Conservation (phyloP, 164 flowering plant species). For the Macadamia integrifolia region DNA sequence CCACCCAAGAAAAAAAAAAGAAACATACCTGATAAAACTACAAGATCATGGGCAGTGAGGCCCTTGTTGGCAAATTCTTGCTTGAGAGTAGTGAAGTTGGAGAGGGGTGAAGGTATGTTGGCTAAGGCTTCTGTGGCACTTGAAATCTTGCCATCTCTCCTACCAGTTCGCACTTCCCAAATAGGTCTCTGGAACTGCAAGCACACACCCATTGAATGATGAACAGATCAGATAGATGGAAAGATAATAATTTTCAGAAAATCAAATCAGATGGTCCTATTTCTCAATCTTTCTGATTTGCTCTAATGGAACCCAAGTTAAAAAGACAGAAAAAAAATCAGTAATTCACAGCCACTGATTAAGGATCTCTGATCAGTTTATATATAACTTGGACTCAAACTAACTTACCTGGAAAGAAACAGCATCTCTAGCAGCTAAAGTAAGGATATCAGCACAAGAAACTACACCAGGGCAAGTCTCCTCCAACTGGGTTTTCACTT, state of each 20-base stretch:
- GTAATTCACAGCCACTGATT: too few relatives aligned
- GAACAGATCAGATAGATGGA: too few relatives aligned
- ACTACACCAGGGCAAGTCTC: conserved; percentile 36
- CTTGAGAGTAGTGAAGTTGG: conserved; percentile 37
- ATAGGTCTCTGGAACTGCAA: conserved; percentile 33
- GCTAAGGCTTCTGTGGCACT: conserved; percentile 26
- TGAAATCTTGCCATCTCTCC: conserved; percentile 58
- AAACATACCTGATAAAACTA: conserved; percentile 39
- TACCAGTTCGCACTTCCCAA: conserved; percentile 55
- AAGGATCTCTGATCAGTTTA: too few relatives aligned
- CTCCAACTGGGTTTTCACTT: conserved; percentile 33
- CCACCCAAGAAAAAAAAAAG: too few relatives aligned
- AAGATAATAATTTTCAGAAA: too few relatives aligned
- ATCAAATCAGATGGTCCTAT: too few relatives aligned
- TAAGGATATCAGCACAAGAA: conserved; percentile 72
- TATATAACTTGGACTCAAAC: not conserved
- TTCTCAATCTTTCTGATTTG: too few relatives aligned
- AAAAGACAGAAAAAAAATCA: too few relatives aligned
- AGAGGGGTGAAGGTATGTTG: conserved; percentile 42
- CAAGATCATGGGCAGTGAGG: conserved; percentile 46
- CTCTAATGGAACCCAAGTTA: too few relatives aligned
- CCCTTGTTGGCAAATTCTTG: conserved; percentile 32
- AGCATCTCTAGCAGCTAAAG: conserved; percentile 58
- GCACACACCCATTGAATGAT: not conserved
- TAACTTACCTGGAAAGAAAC: conserved; percentile 48